phyloP scores from a whole-genome alignment of 2,329 filamentous ascomycete species.

The Penicillium occitanis region DNA sequence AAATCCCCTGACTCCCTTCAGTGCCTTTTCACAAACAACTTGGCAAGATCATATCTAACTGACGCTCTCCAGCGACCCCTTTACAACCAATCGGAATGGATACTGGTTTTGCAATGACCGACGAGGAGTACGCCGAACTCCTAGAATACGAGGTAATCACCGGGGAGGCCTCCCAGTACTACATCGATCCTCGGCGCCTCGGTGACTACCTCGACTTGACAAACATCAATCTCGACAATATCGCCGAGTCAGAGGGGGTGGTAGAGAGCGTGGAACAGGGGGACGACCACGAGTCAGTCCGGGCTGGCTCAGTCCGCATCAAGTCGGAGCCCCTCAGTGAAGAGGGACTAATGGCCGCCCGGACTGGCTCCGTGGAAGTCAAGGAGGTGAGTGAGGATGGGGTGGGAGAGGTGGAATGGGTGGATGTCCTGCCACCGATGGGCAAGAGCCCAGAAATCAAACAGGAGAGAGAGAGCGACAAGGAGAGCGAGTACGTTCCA shows the following conservation, averaged over 20 bases:
- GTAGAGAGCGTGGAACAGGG: not conserved
- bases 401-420: not conserved
- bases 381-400: not conserved
- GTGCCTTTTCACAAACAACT: not conserved
- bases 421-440: not conserved
- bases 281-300: not conserved
- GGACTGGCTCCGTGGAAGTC: not conserved
- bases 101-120: not conserved
- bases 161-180: not conserved
- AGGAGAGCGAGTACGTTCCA: not conserved
- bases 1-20: not conserved
- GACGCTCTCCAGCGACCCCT: not conserved
- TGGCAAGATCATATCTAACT: not conserved
- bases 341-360: not conserved
- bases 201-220: not conserved
- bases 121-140: conserved; percentile 1
- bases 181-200: not conserved
- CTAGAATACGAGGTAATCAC: not conserved
- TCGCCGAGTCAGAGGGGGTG: not conserved
- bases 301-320: not conserved
- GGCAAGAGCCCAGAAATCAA: not conserved
- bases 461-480: not conserved
- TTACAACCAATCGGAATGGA: not conserved
- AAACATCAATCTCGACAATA: not conserved
- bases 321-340: not conserved